Percentiles rank a stretch among this genome's conserved stretches.
Evolutionary conservation across 768 basidiomycete genomes (phyloP).

Genomic region (Saitozyma podzolica): DNA sequence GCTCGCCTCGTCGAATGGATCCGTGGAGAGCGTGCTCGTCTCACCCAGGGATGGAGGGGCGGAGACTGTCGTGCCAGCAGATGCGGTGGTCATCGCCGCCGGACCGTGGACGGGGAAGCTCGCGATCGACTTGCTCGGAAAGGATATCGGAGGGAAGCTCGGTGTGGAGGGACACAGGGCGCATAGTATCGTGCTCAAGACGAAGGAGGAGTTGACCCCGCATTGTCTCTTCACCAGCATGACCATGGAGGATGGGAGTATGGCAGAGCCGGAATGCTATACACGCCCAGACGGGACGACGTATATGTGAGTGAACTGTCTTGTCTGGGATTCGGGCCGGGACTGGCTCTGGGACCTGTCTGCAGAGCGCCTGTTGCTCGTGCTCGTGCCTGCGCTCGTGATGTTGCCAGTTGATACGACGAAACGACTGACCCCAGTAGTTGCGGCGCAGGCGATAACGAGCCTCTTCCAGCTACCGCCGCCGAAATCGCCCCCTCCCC

Average conservation of each 20-base stretch:
- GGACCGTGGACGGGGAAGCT: conserved; percentile 80
- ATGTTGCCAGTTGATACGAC: not conserved
- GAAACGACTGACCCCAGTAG: conserved; percentile 53
- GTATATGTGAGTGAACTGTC: conserved; percentile 39
- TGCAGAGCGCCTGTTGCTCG: not conserved
- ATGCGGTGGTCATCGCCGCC: conserved; percentile 73
- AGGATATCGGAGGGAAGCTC: conserved; percentile 34
- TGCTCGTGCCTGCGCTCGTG: not conserved
- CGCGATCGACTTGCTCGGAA: conserved; percentile 47
- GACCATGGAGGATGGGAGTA: conserved; percentile 50
- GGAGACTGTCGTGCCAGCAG: conserved; percentile 57
- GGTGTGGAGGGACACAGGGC: conserved; percentile 51
- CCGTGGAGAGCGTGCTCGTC: conserved; percentile 4
- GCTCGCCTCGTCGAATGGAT: not conserved
- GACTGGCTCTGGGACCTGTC: conserved; percentile 4
- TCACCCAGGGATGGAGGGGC: conserved; percentile 8
- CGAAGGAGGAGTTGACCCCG: conserved; percentile 60
- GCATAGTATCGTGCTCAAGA: conserved; percentile 52
- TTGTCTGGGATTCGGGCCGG: conserved; percentile 1
- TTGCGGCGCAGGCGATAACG: conserved; percentile 77
- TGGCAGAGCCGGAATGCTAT: conserved; percentile 56
- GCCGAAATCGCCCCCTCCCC: conserved; percentile 68
- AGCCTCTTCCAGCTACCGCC: conserved; percentile 66
- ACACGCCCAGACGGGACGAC: conserved; percentile 49
- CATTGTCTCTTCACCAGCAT: conserved; percentile 86